Conservation (phyloP, 202 grass and related monocot genomes). For the Bolboschoenoplectus hybrid region DNA sequence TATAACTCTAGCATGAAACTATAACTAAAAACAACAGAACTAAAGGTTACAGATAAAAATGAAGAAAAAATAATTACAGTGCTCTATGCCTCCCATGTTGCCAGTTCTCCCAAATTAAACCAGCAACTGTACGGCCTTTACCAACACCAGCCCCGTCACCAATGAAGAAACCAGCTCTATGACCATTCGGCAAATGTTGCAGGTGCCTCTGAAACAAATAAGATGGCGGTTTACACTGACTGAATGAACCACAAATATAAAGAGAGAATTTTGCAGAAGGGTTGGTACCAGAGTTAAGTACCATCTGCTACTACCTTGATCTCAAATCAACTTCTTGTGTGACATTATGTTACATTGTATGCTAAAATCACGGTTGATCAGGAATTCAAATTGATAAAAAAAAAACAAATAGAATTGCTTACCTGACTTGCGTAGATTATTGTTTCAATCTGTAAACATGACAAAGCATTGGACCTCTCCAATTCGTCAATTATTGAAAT, state of each 20-base stretch:
- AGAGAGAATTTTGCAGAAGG: constrained; percentile 9
- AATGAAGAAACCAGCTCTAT: constrained; percentile 97
- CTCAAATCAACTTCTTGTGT: constrained; percentile 16
- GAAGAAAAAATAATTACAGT: constrained; percentile 65
- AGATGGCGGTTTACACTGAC: constrained; percentile 36
- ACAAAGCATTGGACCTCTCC: constrained; percentile 70
- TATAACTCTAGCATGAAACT: constrained; percentile 38
- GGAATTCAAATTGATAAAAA: constrained; percentile 30
- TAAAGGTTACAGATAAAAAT: constrained; percentile 36
- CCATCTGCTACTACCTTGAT: neutral
- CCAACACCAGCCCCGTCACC: constrained; percentile 99
- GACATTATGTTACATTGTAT: neutral
- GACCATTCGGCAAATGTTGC: constrained; percentile 83
- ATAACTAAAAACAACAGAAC: constrained; percentile 9
- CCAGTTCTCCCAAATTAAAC: constrained; percentile 99
- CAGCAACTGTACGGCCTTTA: constrained; percentile 98
- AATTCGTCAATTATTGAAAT: constrained; percentile 77
- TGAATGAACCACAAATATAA: constrained; percentile 1
- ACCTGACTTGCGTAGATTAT: constrained; percentile 99
- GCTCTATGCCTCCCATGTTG: constrained; percentile 87
- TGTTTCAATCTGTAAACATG: constrained; percentile 99
- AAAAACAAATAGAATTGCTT: constrained; percentile 45
- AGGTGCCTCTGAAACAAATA: constrained; percentile 80
- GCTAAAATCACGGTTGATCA: constrained; percentile 16
- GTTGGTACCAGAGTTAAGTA: neutral